Conservation (phyloP, 176 grass and related monocot species). For the Eleusine coracana region DNA sequence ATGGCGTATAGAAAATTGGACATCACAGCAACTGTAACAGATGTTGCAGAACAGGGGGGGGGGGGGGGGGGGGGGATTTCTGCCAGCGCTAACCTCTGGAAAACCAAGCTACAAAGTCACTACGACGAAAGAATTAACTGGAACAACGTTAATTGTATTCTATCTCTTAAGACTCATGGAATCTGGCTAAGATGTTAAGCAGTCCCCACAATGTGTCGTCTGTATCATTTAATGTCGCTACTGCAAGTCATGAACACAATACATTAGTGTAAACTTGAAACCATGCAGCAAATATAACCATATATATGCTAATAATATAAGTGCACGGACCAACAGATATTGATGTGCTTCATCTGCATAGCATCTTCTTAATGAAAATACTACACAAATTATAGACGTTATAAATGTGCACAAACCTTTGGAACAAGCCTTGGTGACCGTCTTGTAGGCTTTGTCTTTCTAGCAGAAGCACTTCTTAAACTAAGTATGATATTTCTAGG, state of each 20-base stretch:
- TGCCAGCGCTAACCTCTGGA: conserved; percentile 9
- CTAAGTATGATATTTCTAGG: conserved; percentile 60
- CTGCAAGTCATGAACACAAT: conserved; percentile 44
- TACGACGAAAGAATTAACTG: conserved; percentile 41
- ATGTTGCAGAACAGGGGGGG: conserved; percentile 8
- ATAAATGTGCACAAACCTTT: conserved; percentile 52
- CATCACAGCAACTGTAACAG: conserved; percentile 31
- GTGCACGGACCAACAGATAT: conserved; percentile 19
- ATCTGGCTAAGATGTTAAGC: conserved; percentile 36
- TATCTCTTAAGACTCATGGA: conserved; percentile 40
- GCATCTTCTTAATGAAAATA: conserved; percentile 14
- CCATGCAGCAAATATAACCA: background rate
- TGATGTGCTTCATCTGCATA: conserved; percentile 16
- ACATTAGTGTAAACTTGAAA: conserved; percentile 30
- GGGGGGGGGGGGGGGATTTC: too few species aligned
- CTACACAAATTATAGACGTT: conserved; percentile 5
- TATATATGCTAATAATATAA: background rate
- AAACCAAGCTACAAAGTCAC: conserved; percentile 38
- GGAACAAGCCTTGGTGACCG: conserved; percentile 66
- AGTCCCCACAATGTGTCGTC: conserved; percentile 25
- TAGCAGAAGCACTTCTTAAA: conserved; percentile 73
- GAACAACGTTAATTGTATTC: conserved; percentile 36
- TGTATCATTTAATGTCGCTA: conserved; percentile 25
- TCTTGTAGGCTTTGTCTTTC: conserved; percentile 52
- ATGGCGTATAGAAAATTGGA: conserved; percentile 39